Conservation (phyloP, 495 filamentous ascomycete genomes). For the Hypoxylon fragiforme region DNA sequence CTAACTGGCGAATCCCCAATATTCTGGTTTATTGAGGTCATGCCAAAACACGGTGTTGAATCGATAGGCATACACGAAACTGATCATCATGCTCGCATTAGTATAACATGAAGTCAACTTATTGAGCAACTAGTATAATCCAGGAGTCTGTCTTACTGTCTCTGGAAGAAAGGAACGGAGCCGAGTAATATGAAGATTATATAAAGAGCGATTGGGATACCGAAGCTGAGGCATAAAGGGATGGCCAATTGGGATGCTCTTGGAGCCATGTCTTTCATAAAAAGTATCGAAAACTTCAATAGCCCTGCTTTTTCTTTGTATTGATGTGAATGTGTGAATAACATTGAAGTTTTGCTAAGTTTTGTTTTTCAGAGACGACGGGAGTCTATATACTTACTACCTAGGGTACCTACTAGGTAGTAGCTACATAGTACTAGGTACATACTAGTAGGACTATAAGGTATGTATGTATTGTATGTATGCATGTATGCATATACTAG, state of each 20-base stretch:
- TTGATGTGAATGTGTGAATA: no score
- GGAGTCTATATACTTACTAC: neutral
- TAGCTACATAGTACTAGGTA: neutral
- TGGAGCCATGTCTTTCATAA: constrained; percentile 18
- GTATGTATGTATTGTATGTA: neutral
- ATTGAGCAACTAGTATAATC: no score
- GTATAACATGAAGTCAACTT: constrained; percentile 9
- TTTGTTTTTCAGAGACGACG: no score
- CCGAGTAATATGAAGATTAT: constrained; percentile 50
- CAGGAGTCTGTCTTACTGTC: constrained; percentile 66
- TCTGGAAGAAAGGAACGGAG: constrained; percentile 57
- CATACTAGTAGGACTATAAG: no score
- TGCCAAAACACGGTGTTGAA: constrained; percentile 69
- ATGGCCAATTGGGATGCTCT: constrained; percentile 29
- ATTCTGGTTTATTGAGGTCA: constrained; percentile 70
- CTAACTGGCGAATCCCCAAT: constrained; percentile 82
- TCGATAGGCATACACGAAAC: constrained; percentile 77
- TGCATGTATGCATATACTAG: neutral
- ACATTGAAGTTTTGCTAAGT: no score
- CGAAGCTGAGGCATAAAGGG: constrained; percentile 38
- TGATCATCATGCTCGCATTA: constrained; percentile 37
- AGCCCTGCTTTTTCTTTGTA: no score
- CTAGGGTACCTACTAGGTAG: neutral
- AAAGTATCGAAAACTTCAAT: no score
- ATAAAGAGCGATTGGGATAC: constrained; percentile 45